Conservation (phyloP, 129 eudicot genomes). For the Artemisia annua region DNA sequence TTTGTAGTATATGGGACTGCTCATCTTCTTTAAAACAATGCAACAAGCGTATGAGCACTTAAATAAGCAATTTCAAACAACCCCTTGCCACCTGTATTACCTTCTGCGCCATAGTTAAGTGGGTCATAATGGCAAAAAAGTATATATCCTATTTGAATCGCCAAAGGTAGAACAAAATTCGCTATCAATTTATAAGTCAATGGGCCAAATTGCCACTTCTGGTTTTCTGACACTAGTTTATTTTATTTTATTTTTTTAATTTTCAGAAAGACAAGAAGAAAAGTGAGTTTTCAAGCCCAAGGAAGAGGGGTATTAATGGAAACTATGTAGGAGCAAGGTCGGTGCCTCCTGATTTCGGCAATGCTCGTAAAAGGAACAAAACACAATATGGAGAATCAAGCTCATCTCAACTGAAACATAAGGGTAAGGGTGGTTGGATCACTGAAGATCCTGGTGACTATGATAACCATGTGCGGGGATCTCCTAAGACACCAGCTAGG, state of each 20-base stretch:
- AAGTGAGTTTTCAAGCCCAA: slow-evolving; percentile 53
- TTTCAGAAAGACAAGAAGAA: slow-evolving; percentile 56
- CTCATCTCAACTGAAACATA: slow-evolving; percentile 45
- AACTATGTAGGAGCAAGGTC: slow-evolving; percentile 41
- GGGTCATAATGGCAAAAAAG: too few relatives aligned
- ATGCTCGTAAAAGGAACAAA: slow-evolving; percentile 46
- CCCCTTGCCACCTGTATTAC: too few relatives aligned
- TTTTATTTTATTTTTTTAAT: neutral
- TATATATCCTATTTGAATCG: too few relatives aligned
- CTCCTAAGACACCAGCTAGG: slow-evolving; percentile 61
- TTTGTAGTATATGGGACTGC: too few relatives aligned
- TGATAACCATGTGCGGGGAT: slow-evolving; percentile 43
- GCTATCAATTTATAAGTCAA: neutral
- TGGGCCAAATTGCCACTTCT: neutral
- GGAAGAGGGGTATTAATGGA: slow-evolving; percentile 36
- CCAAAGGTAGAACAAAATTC: too few relatives aligned
- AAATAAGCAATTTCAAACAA: too few relatives aligned
- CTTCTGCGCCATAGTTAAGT: too few relatives aligned
- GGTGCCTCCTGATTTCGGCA: slow-evolving; percentile 52
- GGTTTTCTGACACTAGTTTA: neutral
- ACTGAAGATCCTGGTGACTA: slow-evolving; percentile 33
- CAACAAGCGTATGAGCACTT: too few relatives aligned
- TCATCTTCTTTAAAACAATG: too few relatives aligned
- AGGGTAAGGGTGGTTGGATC: slow-evolving; percentile 28
- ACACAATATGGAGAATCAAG: slow-evolving; percentile 31